Evolutionary conservation across 495 filamentous ascomycete species (phyloP), one percentile per base, ranked within the genome.

Genomic region (Acidomyces sp.): DNA sequence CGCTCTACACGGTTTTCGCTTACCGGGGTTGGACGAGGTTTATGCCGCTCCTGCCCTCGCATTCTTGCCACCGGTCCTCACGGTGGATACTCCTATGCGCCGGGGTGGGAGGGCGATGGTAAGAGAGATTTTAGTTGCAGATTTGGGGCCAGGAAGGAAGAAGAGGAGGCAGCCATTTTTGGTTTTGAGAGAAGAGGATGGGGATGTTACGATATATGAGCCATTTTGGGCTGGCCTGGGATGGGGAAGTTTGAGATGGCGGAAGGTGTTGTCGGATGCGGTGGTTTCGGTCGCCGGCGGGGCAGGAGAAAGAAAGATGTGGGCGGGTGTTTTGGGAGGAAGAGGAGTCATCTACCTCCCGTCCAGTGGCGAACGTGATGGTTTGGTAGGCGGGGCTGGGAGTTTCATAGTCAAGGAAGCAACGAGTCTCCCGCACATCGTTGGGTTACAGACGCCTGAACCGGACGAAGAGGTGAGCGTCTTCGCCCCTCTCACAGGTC

Each of bases 151-250:
- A 58, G 54, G n/a, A n/a, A n/a, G n/a, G n/a, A n/a, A 67, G 6
- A 72, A 66, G 16, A 63, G 67, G 22, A 78, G 68, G 45, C 74
- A 70, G 10, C 85, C 90, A 16, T 82, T 90, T 56, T 64, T 97
- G 25, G 75, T 96, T 55, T 80, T 85, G 29, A 83, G 88, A 21
- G 80, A 82, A 29, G 68, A 69, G 9, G 78, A 72, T 44, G 78
- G 93, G 42, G 87, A 96, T 52, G 58, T 95, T 3, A 75, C 77
- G n/a, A 66, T 95, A 32, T 97, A 96, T 54, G 75, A 83, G 55
- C 85, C 87, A 0, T 85, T 78, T 55, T 65, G n/a, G n/a, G n/a
- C n/a, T n/a, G n/a, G n/a, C n/a, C n/a, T n/a, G n/a, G n/a, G n/a
- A n/a, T n/a, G n/a, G n/a, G n/a, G n/a, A n/a, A n/a, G n/a, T n/a